phyloP scores from a whole-genome alignment of 2,329 filamentous ascomycete species.

The Scolecobasidium constrictum region DNA sequence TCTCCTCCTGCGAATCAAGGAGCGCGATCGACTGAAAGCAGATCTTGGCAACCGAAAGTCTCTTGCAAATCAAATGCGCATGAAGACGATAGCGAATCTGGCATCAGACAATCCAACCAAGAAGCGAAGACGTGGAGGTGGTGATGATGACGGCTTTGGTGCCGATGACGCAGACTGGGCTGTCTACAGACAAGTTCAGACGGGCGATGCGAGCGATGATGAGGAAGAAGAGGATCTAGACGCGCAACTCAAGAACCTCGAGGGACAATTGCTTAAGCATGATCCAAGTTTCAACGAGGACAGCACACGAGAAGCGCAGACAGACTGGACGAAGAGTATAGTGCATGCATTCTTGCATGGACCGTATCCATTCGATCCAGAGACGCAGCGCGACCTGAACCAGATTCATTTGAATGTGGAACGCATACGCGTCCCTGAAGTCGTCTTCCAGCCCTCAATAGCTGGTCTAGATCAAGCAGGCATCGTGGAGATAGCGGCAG shows the following conservation, averaged over 20 bases:
- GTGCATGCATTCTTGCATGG: slow-evolving; percentile 85
- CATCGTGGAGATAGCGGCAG: slow-evolving; percentile 80
- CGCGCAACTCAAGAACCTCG: slow-evolving; percentile 61
- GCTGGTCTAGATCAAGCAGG: slow-evolving; percentile 90
- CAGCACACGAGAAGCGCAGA: slow-evolving; percentile 81
- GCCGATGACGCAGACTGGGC: slow-evolving; percentile 98
- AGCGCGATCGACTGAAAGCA: slow-evolving; percentile 83
- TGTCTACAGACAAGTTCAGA: slow-evolving; percentile 86
- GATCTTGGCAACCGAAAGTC: slow-evolving; percentile 96
- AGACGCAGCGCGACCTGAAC: slow-evolving; percentile 68
- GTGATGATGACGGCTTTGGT: slow-evolving; percentile 92
- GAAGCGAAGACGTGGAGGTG: slow-evolving; percentile 72
- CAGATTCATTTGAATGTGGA: slow-evolving; percentile 96
- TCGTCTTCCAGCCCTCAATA: slow-evolving; percentile 85
- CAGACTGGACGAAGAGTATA: slow-evolving; percentile 87
- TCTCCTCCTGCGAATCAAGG: slow-evolving; percentile 76
- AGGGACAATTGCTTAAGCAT: slow-evolving; percentile 74
- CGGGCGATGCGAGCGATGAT: slow-evolving; percentile 70
- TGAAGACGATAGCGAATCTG: slow-evolving; percentile 96
- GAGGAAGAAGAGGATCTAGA: slow-evolving; percentile 86
- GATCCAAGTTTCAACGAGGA: slow-evolving; percentile 87
- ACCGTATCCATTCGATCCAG: slow-evolving; percentile 71
- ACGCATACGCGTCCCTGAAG: slow-evolving; percentile 85
- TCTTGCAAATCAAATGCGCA: slow-evolving; percentile 87
- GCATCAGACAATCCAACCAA: slow-evolving; percentile 77